These are phyloP conservation scores for Hansenula sp. DNA, from an alignment of 1,139 yeast species.

Conservation along the genomic window DNA sequence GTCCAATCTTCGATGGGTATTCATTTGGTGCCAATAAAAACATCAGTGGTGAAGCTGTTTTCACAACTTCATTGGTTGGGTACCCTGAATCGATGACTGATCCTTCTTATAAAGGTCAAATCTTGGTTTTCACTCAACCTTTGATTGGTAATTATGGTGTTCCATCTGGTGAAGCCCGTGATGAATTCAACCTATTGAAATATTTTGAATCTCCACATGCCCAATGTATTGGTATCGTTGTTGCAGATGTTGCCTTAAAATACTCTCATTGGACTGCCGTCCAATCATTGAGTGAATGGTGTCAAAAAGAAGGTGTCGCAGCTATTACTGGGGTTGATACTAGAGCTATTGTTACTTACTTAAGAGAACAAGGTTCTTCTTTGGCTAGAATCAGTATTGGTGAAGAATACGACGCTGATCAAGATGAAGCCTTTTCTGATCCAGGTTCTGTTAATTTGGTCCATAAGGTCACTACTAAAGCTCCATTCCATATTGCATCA, in stretches of 20 bases:
- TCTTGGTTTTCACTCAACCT: slow-evolving; percentile 94
- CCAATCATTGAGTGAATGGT: slow-evolving; percentile 92
- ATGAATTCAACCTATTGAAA: slow-evolving; percentile 78
- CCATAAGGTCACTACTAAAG: slow-evolving; percentile 90
- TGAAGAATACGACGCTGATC: slow-evolving; percentile 86
- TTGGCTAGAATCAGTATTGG: slow-evolving; percentile 87
- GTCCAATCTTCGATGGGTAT: slow-evolving; percentile 88
- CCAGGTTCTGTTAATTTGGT: slow-evolving; percentile 92
- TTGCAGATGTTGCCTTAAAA: slow-evolving; percentile 90
- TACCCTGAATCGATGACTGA: slow-evolving; percentile 99
- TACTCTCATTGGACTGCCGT: slow-evolving; percentile 99
- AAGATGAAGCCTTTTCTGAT: slow-evolving; percentile 87
- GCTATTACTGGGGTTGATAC: slow-evolving; percentile 98
- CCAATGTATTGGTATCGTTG: slow-evolving; percentile 95
- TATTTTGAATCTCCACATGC: slow-evolving; percentile 88
- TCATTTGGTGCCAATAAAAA: slow-evolving; percentile 94
- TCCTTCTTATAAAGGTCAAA: slow-evolving; percentile 95
- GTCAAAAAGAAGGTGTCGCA: slow-evolving; percentile 93
- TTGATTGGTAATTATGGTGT: slow-evolving; percentile 97
- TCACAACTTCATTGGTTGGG: slow-evolving; percentile 95
- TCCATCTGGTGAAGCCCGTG: slow-evolving; percentile 78
- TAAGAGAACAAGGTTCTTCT: slow-evolving; percentile 95
- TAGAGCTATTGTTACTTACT: slow-evolving; percentile 84
- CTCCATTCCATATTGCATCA: slow-evolving; percentile 84
- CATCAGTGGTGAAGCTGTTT: slow-evolving; percentile 94